Conservation (phyloP, 176 grass and related monocot species). For the Cymbopogon citratus region DNA sequence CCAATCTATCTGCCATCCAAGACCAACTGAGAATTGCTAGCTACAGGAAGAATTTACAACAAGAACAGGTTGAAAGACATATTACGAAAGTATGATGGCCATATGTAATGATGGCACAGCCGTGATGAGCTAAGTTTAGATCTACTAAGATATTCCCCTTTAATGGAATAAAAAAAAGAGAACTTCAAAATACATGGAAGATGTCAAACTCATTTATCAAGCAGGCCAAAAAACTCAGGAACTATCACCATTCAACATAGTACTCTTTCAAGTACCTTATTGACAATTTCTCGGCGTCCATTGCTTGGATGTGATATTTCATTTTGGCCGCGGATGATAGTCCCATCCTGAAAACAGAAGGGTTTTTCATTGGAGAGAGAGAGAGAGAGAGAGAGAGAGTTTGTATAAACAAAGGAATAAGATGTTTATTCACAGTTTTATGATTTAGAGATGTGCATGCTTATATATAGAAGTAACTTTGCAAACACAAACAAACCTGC, state of each 20-base stretch:
- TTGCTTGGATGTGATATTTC: slow-evolving; percentile 96
- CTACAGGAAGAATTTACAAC: background rate
- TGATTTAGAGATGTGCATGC: background rate
- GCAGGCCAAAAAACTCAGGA: background rate
- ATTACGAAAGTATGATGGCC: background rate
- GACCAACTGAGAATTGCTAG: background rate
- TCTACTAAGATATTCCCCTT: background rate
- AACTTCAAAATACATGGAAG: slow-evolving; percentile 8
- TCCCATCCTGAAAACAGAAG: slow-evolving; percentile 62
- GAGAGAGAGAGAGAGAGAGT: background rate
- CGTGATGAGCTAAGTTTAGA: background rate
- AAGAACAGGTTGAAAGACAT: background rate
- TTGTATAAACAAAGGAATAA: background rate
- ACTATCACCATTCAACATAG: slow-evolving; percentile 16
- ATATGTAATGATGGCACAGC: background rate
- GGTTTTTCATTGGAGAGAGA: background rate
- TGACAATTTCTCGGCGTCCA: slow-evolving; percentile 65
- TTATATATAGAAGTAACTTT: background rate
- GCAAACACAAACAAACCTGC: background rate
- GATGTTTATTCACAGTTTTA: background rate
- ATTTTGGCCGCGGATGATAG: slow-evolving; percentile 90
- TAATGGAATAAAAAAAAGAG: background rate
- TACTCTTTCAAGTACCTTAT: slow-evolving; percentile 54
- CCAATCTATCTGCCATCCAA: background rate
- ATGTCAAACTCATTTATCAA: background rate